phyloP scores from a whole-genome alignment of 352 stramenopile species.

The Phytophthora idaei region DNA sequence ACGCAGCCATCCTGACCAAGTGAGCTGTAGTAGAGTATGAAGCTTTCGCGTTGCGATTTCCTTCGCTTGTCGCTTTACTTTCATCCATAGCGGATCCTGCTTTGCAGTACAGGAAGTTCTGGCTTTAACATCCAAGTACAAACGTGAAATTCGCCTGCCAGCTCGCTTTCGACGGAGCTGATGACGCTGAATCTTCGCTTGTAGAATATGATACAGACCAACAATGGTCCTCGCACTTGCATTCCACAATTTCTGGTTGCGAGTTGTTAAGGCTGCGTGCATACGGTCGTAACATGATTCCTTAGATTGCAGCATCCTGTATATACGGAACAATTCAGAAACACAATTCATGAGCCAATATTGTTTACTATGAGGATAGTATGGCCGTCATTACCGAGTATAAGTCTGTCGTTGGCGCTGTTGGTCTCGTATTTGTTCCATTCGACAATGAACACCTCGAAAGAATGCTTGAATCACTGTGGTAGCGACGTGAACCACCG shows the following conservation, averaged over 20 bases:
- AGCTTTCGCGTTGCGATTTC: slow-evolving; percentile 1
- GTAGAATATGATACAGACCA: slow-evolving; percentile 41
- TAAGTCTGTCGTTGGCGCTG: slow-evolving; percentile 15
- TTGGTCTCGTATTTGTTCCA: slow-evolving; percentile 8
- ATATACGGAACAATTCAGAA: not conserved
- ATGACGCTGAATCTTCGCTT: slow-evolving; percentile 31
- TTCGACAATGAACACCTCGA: slow-evolving; percentile 22
- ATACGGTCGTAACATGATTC: slow-evolving; percentile 53
- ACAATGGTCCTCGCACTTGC: slow-evolving; percentile 29
- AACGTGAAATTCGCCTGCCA: slow-evolving; percentile 26
- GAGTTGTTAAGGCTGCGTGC: slow-evolving; percentile 30
- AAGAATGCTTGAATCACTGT: slow-evolving; percentile 42
- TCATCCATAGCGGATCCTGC: slow-evolving; percentile 23
- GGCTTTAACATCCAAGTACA: slow-evolving; percentile 28
- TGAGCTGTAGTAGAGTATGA: slow-evolving; percentile 7
- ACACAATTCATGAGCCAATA: too few species aligned
- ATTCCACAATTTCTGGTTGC: slow-evolving; percentile 27
- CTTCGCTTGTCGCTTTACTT: slow-evolving; percentile 15
- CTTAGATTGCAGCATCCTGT: slow-evolving; percentile 39
- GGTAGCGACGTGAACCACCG: slow-evolving; percentile 35
- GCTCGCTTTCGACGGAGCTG: slow-evolving; percentile 34
- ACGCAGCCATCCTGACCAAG: slow-evolving; percentile 5
- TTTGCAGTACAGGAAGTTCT: slow-evolving; percentile 34
- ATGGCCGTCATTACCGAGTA: slow-evolving; percentile 9
- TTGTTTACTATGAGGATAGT: not conserved